phyloP scores from a whole-genome alignment of 208 protist species.

The Giardia duodenalis region DNA sequence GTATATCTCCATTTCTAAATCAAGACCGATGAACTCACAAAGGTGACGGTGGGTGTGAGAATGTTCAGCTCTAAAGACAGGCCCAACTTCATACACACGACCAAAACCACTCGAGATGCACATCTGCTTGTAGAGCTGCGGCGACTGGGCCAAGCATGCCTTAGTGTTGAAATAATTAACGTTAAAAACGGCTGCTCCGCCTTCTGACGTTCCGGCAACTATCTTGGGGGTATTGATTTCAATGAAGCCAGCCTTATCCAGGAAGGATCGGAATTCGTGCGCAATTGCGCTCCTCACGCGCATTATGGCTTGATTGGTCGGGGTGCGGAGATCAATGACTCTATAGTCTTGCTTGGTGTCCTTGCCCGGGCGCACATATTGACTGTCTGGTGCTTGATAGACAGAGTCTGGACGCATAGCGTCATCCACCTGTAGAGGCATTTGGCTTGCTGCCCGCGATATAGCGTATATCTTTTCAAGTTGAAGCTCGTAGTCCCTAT shows the following conservation, averaged over 20 bases:
- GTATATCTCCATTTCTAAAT: slow-evolving; percentile 96
- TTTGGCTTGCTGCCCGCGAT: background rate
- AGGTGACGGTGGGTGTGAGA: slow-evolving; percentile 95
- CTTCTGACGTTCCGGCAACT: slow-evolving; percentile 82
- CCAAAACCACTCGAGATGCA: slow-evolving; percentile 78
- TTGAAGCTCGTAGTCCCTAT: slow-evolving; percentile 20
- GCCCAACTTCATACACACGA: slow-evolving; percentile 60
- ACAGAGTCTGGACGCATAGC: background rate
- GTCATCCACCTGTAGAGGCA: slow-evolving; percentile 35
- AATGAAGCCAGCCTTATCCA: slow-evolving; percentile 70
- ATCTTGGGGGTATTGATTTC: slow-evolving; percentile 99
- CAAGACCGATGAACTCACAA: slow-evolving; percentile 96
- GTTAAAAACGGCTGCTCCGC: slow-evolving; percentile 66
- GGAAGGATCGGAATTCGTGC: slow-evolving; percentile 79
- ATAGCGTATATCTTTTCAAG: background rate
- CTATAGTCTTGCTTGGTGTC: slow-evolving; percentile 83
- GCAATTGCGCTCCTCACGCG: slow-evolving; percentile 71
- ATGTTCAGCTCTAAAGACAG: slow-evolving; percentile 94
- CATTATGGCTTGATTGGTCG: slow-evolving; percentile 82
- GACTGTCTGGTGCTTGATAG: background rate
- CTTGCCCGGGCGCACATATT: slow-evolving; percentile 38
- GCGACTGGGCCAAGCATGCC: slow-evolving; percentile 92
- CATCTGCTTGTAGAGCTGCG: slow-evolving; percentile 99
- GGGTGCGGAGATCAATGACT: slow-evolving; percentile 78
- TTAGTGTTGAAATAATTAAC: slow-evolving; percentile 57